phyloP scores from a whole-genome alignment of 2,329 filamentous ascomycete species.

The Colletotrichum navitas region DNA sequence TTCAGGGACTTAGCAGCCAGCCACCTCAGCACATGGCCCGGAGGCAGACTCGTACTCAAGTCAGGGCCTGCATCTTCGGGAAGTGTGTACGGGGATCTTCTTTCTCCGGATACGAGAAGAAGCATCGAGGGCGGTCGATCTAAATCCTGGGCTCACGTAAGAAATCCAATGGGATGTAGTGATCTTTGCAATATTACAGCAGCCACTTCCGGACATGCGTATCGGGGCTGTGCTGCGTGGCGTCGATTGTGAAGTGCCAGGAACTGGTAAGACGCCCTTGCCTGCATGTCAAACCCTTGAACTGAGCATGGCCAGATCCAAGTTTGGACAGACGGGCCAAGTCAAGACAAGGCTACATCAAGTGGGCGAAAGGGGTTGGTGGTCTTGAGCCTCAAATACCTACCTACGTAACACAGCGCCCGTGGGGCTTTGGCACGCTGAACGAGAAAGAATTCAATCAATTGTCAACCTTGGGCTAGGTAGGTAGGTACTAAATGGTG shows the following conservation, averaged over 20 bases:
- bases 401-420: neutral
- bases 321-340: neutral
- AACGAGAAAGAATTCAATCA: neutral
- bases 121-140: conserved; percentile 3
- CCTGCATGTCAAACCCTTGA: neutral
- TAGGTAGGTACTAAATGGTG: neutral
- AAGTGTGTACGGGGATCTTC: neutral
- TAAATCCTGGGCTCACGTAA: conserved; percentile 34
- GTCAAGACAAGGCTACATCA: conserved; percentile 5
- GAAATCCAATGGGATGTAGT: conserved; percentile 22
- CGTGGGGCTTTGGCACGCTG: neutral
- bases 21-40: conserved; percentile 29
- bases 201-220: conserved; percentile 15
- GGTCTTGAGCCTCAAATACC: conserved; percentile 13
- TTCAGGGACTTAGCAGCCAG: conserved; percentile 32
- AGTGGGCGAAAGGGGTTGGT: neutral
- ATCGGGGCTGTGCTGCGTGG: conserved; percentile 35
- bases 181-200: neutral
- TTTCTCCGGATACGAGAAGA: conserved; percentile 33
- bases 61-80: conserved; percentile 13
- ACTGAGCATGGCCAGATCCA: neutral
- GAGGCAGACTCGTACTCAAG: neutral
- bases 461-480: neutral
- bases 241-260: conserved; percentile 25
- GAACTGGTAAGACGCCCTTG: neutral